Conservation (phyloP, 1,284 basidiomycete species). For the Bjerkandera adusta region DNA sequence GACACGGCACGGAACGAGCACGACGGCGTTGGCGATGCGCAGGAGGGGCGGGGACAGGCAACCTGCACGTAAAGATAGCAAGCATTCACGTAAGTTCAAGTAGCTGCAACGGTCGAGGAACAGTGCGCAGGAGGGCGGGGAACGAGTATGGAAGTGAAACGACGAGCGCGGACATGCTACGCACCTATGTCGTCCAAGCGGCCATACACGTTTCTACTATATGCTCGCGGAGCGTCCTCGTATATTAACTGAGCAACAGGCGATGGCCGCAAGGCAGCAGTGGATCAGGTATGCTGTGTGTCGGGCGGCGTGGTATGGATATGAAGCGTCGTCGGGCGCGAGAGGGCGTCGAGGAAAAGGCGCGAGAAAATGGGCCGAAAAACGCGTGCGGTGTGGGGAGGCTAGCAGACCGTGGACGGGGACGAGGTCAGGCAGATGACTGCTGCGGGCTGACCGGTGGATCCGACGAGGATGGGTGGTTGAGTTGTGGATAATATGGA, state of each 20-base stretch:
- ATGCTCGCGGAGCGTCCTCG: background rate
- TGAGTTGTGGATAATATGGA: no score
- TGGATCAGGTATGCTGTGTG: background rate
- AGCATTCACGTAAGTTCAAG: no score
- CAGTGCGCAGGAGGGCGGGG: background rate
- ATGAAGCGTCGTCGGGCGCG: background rate
- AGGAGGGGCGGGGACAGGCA: no score
- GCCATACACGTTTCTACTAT: conserved; percentile 7
- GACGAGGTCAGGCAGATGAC: background rate
- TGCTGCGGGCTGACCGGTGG: no score
- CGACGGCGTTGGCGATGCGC: background rate
- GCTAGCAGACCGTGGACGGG: background rate
- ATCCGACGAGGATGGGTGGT: no score
- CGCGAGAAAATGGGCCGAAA: no score
- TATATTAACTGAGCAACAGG: background rate
- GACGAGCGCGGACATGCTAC: background rate
- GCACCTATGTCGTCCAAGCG: conserved; percentile 9
- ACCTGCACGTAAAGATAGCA: no score
- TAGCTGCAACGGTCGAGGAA: no score
- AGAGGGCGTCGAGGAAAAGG: no score
- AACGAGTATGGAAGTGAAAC: background rate
- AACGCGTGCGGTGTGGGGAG: background rate
- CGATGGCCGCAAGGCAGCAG: background rate
- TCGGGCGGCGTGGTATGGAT: background rate
- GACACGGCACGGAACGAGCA: background rate